Conservation (phyloP, 176 grass and related monocot species). For the Calamus simplicifolius region DNA sequence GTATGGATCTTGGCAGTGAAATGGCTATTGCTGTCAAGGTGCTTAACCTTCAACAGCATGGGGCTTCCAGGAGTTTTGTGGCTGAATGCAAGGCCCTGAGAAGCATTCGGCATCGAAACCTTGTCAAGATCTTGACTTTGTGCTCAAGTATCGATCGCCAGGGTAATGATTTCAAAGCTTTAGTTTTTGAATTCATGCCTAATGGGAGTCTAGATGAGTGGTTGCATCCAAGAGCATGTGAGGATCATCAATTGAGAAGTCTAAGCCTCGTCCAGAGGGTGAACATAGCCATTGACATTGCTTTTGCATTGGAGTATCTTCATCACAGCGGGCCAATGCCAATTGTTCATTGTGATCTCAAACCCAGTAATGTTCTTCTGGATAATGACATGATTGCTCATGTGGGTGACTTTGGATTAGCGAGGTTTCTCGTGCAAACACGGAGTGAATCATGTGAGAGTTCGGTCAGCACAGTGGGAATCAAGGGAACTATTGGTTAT, state of each 20-base stretch:
- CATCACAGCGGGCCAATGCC: constrained; percentile 15
- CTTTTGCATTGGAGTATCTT: constrained; percentile 33
- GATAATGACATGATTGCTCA: constrained; percentile 26
- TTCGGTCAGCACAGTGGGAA: too few species aligned
- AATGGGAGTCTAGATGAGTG: constrained; percentile 18
- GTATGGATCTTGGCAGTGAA: neutral
- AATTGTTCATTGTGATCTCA: constrained; percentile 39
- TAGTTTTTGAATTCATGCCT: constrained; percentile 47
- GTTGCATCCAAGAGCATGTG: neutral
- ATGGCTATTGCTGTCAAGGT: constrained; percentile 35
- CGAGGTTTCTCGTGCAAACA: constrained; percentile 16
- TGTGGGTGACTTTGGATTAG: constrained; percentile 42
- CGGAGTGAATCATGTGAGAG: too few species aligned
- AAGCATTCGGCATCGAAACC: constrained; percentile 34
- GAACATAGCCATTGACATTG: too few species aligned
- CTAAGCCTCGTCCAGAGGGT: too few species aligned
- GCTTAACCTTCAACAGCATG: constrained; percentile 20
- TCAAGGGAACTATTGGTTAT: too few species aligned
- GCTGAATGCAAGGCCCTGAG: constrained; percentile 34
- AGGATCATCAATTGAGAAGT: too few species aligned
- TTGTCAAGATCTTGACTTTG: constrained; percentile 28
- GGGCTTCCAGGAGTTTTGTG: constrained; percentile 23
- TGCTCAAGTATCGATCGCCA: constrained; percentile 22
- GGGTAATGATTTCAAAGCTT: constrained; percentile 34
- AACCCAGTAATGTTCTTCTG: constrained; percentile 39